phyloP scores from a whole-genome alignment of 495 filamentous ascomycete species.

The Copromyces sp. region DNA sequence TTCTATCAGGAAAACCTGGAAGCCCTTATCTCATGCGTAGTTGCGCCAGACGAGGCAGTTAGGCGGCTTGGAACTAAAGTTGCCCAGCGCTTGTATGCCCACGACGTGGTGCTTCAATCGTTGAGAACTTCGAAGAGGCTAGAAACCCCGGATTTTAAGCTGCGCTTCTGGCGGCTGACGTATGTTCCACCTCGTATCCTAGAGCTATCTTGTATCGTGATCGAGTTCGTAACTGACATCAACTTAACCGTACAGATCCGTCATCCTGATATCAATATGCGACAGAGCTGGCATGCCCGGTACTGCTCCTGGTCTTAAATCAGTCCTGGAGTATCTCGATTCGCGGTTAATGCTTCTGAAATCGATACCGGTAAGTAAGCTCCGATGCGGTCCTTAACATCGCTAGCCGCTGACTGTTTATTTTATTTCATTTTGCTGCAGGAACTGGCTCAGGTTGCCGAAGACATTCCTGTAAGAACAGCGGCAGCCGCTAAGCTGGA shows the following conservation, averaged over 20 bases:
- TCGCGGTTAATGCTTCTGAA: constrained; percentile 36
- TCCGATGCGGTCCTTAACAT: neutral
- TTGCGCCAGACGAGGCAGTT: constrained; percentile 40
- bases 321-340: constrained; percentile 43
- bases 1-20: constrained; percentile 42
- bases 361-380: constrained; percentile 31
- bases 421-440: constrained; percentile 5
- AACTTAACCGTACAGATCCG: constrained; percentile 26
- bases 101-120: constrained; percentile 23
- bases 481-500: constrained; percentile 43
- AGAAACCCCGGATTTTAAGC: constrained; percentile 28
- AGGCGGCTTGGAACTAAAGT: constrained; percentile 35
- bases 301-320: constrained; percentile 31
- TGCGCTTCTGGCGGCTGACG: constrained; percentile 45
- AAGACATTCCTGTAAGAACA: constrained; percentile 41
- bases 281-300: constrained; percentile 35
- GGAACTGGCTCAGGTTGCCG: constrained; percentile 37
- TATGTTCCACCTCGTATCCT: constrained; percentile 21
- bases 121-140: constrained; percentile 32
- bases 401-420: neutral
- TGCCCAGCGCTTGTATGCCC: constrained; percentile 36
- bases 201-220: neutral
- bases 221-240: constrained; percentile 6
- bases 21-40: constrained; percentile 41
- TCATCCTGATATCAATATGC: constrained; percentile 40